Evolutionary conservation across 306 rosid species (phyloP), one percentile per base, ranked within the genome.

Genomic region (Fragaria ananassa): DNA sequence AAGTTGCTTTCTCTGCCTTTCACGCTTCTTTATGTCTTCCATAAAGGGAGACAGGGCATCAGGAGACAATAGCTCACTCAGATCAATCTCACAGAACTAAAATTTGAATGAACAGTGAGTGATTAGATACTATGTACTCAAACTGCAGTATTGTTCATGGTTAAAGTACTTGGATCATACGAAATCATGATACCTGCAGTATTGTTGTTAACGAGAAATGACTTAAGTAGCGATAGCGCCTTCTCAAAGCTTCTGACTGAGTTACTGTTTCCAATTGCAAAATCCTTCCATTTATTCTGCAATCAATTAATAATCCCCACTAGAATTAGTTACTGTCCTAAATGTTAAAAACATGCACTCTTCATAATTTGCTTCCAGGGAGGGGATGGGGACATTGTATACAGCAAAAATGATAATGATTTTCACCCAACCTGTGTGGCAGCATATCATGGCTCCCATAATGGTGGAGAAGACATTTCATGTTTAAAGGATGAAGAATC

Each of bases 51-150:
- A 79, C 76, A 92, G 72, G 53, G 97, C 85, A 79, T 87, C 91
- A 44, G 89, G 78, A 81, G 97, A 90, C 74, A 95, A 78, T 65
- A 81, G 68, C 78, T 89, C 93, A 74, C 88, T 79, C 89, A 90
- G 83, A 88, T 92, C 97, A 82, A 95, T 85, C 88, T 95, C 98
- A 87, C 97, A 92, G 45, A 95, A 91, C 98, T 95, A 88, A 57
- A 88, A 84, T 74, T 70, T 69, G 63, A 76, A 76, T 46, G 61
- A 79, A 60, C 21, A 73, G 44, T 50, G 12, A 54, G 27, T 19
- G 39, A 77, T 84, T 71, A 78, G 44, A 77, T 74, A 76, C 45
- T 54, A 73, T 45, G 44, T 15, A 69, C 23, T 27, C 64, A 76
- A 78, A 81, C 62, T 45, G 23, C 42, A 77, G 25, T 23, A 10